Percentiles rank a stretch among this genome's conserved stretches.
Conservation (phyloP, 768 basidiomycete species). For the Infundibulicybe gibba region DNA sequence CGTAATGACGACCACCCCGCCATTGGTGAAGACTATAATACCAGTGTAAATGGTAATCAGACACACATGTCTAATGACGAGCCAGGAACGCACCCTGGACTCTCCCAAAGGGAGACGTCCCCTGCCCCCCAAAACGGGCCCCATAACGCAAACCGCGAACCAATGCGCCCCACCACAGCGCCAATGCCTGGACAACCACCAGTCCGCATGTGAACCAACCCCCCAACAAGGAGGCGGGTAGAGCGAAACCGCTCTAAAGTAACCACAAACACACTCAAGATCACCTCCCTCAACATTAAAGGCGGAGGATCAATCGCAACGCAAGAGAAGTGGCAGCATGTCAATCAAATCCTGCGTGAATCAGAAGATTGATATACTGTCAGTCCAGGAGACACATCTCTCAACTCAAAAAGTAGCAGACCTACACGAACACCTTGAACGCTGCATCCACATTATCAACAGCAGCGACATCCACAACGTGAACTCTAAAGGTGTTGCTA, state of each 20-base stretch:
- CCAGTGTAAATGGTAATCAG: too few species aligned
- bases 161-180: too few species aligned
- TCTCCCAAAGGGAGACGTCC: background rate
- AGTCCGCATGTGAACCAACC: too few species aligned
- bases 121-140: background rate
- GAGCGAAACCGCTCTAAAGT: background rate
- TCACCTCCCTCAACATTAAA: slow-evolving; percentile 20
- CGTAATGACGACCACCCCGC: too few species aligned
- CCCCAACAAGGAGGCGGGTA: background rate
- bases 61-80: too few species aligned
- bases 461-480: slow-evolving; percentile 9
- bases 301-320: slow-evolving; percentile 7
- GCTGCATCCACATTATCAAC: slow-evolving; percentile 14
- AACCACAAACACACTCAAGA: background rate
- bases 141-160: background rate
- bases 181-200: too few species aligned
- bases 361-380: slow-evolving; percentile 21
- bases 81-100: too few species aligned
- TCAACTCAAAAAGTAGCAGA: slow-evolving; percentile 1
- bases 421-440: slow-evolving; percentile 2
- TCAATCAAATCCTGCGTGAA: slow-evolving; percentile 21
- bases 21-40: too few species aligned
- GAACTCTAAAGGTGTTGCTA: slow-evolving; percentile 25
- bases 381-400: slow-evolving; percentile 29
- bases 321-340: slow-evolving; percentile 18